Evolutionary conservation across 441 rosid species (phyloP).

Genomic region (Biscutella laevigata): DNA sequence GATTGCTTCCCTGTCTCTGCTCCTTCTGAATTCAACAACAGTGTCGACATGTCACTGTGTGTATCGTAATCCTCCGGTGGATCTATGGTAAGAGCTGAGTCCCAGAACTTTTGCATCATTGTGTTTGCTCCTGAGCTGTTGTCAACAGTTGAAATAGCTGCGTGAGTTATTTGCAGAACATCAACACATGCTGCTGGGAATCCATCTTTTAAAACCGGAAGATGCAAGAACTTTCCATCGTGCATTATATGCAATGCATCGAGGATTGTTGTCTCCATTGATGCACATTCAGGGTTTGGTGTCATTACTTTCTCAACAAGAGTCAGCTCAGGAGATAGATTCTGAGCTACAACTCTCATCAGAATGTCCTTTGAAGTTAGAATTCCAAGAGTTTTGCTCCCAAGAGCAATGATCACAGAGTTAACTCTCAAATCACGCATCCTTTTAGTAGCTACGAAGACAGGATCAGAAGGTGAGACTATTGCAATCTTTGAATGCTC

Average conservation of each 20-base stretch:
- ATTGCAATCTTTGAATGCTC: conserved; percentile 67
- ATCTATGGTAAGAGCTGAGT: conserved; percentile 71
- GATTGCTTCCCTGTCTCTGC: conserved; percentile 41
- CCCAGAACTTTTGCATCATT: conserved; percentile 99
- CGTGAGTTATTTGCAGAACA: conserved; percentile 79
- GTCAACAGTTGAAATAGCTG: conserved; percentile 77
- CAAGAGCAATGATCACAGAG: conserved; percentile 54
- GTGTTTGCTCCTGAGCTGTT: conserved; percentile 70
- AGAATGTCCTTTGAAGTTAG: conserved; percentile 93
- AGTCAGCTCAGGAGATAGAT: conserved; percentile 79
- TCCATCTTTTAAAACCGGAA: conserved; percentile 91
- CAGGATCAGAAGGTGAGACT: conserved; percentile 73
- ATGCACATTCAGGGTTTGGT: conserved; percentile 66
- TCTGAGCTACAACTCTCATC: conserved; percentile 92
- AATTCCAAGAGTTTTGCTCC: conserved; percentile 71
- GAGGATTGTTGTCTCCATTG: conserved; percentile 64
- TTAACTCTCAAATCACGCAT: conserved; percentile 73
- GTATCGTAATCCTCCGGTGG: conserved; percentile 77
- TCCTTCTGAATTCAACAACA: conserved; percentile 54
- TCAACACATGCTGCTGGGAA: conserved; percentile 61
- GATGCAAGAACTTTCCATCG: conserved; percentile 84
- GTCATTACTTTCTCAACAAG: conserved; percentile 80
- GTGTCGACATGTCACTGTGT: conserved; percentile 70
- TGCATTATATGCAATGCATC: conserved; percentile 90
- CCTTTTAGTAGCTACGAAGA: conserved; percentile 69